Evolutionary conservation across 2,329 filamentous ascomycete genomes (phyloP).

Genomic region (Pyrenochaeta sp.): DNA sequence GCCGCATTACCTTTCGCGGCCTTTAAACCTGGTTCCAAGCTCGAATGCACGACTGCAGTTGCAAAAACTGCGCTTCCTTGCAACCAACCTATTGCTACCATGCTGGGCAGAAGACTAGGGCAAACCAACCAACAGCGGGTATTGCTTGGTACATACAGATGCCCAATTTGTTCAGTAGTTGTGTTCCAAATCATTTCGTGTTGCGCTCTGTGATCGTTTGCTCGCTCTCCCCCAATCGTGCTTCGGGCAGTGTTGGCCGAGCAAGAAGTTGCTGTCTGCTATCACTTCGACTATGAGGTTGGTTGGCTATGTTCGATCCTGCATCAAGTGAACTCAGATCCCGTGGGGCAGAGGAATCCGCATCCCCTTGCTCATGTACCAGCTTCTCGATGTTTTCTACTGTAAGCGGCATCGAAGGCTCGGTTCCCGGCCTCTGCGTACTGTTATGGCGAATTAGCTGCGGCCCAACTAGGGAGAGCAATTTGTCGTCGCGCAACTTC

Average conservation of each 20-base stretch:
- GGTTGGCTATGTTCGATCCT: slow-evolving; percentile 27
- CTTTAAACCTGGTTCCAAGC: slow-evolving; percentile 2
- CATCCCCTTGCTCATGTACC: slow-evolving; percentile 38
- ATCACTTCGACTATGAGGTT: slow-evolving; percentile 25
- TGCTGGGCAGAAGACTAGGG: neutral
- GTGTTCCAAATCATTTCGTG: neutral
- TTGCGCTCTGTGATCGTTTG: slow-evolving; percentile 25
- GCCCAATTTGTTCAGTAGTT: neutral
- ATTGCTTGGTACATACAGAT: neutral
- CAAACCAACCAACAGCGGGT: neutral
- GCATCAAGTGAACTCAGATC: slow-evolving; percentile 21
- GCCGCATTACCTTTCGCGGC: slow-evolving; percentile 5
- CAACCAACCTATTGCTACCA: slow-evolving; percentile 3
- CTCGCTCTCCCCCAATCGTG: slow-evolving; percentile 35
- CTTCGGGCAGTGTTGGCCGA: slow-evolving; percentile 30
- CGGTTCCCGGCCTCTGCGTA: slow-evolving; percentile 25
- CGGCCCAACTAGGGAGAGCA: slow-evolving; percentile 59
- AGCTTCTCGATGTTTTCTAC: slow-evolving; percentile 49
- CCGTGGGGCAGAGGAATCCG: slow-evolving; percentile 19
- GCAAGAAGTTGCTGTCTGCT: slow-evolving; percentile 18
- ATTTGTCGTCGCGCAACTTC: slow-evolving; percentile 62
- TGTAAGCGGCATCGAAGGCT: slow-evolving; percentile 44
- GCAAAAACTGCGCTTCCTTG: slow-evolving; percentile 2
- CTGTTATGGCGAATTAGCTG: slow-evolving; percentile 32
- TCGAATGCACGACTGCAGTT: slow-evolving; percentile 6